phyloP scores from a whole-genome alignment of 2,329 filamentous ascomycete species.

The Byssochlamys sp. region DNA sequence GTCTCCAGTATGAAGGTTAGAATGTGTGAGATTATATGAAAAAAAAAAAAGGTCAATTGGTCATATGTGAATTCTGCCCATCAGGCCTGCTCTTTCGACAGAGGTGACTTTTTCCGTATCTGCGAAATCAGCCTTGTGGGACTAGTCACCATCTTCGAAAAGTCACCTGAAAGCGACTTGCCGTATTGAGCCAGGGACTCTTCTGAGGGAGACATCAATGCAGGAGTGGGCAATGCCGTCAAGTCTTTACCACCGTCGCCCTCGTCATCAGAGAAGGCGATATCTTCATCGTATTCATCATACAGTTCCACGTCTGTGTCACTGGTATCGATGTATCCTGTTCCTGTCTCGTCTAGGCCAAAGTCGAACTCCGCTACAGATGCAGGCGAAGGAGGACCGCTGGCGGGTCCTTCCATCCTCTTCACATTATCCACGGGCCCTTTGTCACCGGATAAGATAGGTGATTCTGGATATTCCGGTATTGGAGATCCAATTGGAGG shows the following conservation, averaged over 20 bases:
- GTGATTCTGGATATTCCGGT: not conserved
- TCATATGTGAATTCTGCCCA: not conserved
- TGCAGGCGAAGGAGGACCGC: conserved; percentile 2
- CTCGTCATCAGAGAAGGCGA: conserved; percentile 1
- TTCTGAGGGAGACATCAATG: not conserved
- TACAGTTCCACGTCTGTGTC: conserved; percentile 10
- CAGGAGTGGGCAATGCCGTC: not conserved
- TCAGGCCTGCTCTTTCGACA: not conserved
- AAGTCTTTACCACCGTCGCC: not conserved
- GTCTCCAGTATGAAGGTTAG: no score
- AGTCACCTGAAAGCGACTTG: not conserved
- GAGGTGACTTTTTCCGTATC: not conserved
- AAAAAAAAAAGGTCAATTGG: not conserved
- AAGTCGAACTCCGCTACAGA: conserved; percentile 3
- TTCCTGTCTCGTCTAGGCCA: conserved; percentile 4
- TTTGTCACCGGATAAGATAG: not conserved
- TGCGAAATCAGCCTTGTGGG: not conserved
- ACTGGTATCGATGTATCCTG: conserved; percentile 6
- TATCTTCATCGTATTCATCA: conserved; percentile 2
- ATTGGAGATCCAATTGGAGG: not conserved
- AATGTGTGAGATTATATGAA: no score
- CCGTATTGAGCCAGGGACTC: not conserved
- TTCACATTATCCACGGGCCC: not conserved
- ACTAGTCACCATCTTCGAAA: not conserved
- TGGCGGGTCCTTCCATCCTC: not conserved